Percentiles rank a stretch among this genome's conserved stretches.
Conservation (phyloP, 2,329 filamentous ascomycete genomes). For the Exophiala sp. region DNA sequence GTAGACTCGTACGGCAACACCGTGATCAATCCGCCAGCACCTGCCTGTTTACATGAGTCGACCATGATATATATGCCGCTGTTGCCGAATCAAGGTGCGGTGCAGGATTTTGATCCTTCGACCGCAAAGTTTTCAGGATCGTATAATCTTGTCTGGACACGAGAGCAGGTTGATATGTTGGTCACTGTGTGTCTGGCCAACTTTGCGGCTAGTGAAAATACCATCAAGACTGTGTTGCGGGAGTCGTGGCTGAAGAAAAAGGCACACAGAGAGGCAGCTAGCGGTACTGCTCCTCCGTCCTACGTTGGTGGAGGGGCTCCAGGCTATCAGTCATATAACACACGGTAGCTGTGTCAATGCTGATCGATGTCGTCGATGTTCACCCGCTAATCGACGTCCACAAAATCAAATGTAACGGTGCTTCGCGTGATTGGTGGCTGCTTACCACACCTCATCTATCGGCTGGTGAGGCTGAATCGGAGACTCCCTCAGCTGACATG, state of each 20-base stretch:
- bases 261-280: not conserved
- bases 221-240: constrained; percentile 11
- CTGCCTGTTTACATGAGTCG: constrained; percentile 8
- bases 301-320: not conserved
- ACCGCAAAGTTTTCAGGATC: constrained; percentile 19
- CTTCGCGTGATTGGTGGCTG: no score
- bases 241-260: constrained; percentile 17
- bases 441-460: no score
- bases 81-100: constrained; percentile 14
- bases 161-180: constrained; percentile 17
- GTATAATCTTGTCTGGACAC: constrained; percentile 20
- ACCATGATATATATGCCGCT: constrained; percentile 18
- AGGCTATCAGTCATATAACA: no score
- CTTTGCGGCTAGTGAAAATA: constrained; percentile 9
- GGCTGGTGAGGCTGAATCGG: no score
- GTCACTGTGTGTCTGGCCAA: constrained; percentile 15
- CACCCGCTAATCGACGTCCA: no score
- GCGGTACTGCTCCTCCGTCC: not conserved
- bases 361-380: no score
- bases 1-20: constrained; percentile 15
- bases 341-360: no score
- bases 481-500: no score
- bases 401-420: no score
- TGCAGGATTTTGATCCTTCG: constrained; percentile 16
- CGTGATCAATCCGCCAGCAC: constrained; percentile 15